Conservation (phyloP, 805 yeast genomes). For the Candida coleopterorum region DNA sequence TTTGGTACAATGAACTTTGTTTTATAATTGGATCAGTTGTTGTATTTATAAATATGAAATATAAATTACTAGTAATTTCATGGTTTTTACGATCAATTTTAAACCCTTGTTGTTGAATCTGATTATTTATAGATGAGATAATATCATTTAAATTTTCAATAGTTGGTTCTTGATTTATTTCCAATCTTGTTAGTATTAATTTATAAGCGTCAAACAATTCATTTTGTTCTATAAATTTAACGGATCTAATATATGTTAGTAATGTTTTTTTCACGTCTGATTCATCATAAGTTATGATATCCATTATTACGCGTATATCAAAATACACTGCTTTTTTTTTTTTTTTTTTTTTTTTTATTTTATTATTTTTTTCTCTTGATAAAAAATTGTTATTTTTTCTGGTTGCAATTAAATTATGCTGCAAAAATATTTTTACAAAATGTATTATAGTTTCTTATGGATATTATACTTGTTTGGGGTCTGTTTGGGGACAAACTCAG, state of each 20-base stretch:
- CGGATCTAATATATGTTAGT: slow-evolving; percentile 28
- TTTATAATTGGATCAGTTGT: slow-evolving; percentile 37
- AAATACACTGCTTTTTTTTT: neutral
- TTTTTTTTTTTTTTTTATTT: slow-evolving; percentile 4
- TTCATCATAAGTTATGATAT: slow-evolving; percentile 1
- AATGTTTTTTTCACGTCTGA: slow-evolving; percentile 15
- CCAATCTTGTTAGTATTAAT: slow-evolving; percentile 11
- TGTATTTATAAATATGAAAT: slow-evolving; percentile 40
- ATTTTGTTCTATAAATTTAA: slow-evolving; percentile 17
- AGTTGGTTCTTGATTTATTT: slow-evolving; percentile 4
- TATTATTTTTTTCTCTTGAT: neutral
- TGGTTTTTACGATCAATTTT: slow-evolving; percentile 37
- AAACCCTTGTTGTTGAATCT: slow-evolving; percentile 34
- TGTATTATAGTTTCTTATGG: no score
- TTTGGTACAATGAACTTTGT: slow-evolving; percentile 29
- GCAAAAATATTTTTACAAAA: no score
- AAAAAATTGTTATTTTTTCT: neutral
- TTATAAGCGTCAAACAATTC: slow-evolving; percentile 20
- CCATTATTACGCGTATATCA: neutral
- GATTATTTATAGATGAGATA: slow-evolving; percentile 26
- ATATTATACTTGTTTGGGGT: no score
- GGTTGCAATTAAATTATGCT: neutral
- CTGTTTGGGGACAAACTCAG: no score
- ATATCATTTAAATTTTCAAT: slow-evolving; percentile 11
- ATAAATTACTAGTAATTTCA: slow-evolving; percentile 27